Conservation (phyloP, 164 flowering plant genomes). For the Warburgia ugandensis region DNA sequence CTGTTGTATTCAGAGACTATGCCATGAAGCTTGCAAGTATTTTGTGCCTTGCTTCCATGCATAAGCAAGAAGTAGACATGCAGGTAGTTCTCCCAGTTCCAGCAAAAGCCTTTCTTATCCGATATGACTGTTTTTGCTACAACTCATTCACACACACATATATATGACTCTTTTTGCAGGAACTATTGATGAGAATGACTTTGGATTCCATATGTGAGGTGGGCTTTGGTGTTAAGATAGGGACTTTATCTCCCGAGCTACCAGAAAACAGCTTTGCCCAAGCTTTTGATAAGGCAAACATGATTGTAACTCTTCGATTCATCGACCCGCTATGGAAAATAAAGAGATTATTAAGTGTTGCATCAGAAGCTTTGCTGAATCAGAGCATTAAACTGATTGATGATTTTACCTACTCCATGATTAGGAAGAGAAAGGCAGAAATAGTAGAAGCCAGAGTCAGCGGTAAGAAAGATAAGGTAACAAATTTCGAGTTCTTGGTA, state of each 20-base stretch:
- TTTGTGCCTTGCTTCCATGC: slow-evolving; percentile 40
- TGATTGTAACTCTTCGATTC: slow-evolving; percentile 72
- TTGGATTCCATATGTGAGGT: slow-evolving; percentile 93
- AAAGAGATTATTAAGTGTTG: slow-evolving; percentile 58
- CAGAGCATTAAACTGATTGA: slow-evolving; percentile 63
- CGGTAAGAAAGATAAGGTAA: slow-evolving; percentile 13
- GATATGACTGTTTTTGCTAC: too few relatives aligned
- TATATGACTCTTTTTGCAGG: slow-evolving; percentile 30
- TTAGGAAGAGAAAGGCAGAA: slow-evolving; percentile 64
- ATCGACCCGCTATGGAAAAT: slow-evolving; percentile 84
- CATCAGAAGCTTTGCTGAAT: slow-evolving; percentile 76
- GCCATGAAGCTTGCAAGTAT: slow-evolving; percentile 67
- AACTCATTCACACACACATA: background rate
- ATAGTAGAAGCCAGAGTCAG: slow-evolving; percentile 32
- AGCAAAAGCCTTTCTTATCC: background rate
- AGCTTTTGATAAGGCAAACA: slow-evolving; percentile 85
- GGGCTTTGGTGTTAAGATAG: slow-evolving; percentile 93
- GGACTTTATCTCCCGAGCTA: slow-evolving; percentile 62
- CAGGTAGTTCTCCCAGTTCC: slow-evolving; percentile 45
- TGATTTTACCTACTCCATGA: slow-evolving; percentile 80
- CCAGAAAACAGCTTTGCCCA: slow-evolving; percentile 66
- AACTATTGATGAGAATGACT: slow-evolving; percentile 91
- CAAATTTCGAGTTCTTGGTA: too few relatives aligned
- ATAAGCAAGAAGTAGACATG: slow-evolving; percentile 57
- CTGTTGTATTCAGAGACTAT: slow-evolving; percentile 73